phyloP scores from a whole-genome alignment of 1,284 basidiomycete genomes.

The Pseudozyma pruni region DNA sequence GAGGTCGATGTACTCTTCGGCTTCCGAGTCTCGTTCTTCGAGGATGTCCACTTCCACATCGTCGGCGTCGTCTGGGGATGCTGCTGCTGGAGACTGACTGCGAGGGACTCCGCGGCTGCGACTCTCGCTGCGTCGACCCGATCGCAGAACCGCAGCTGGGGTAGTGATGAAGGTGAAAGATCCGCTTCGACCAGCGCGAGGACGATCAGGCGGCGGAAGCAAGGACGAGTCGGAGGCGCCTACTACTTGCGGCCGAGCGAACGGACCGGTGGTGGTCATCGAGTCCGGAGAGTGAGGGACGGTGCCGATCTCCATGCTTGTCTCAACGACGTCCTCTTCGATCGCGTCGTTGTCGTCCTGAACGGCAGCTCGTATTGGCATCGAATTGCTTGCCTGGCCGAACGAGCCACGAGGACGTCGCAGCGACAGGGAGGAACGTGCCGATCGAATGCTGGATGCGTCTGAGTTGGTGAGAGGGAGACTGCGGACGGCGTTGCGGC shows the following conservation, averaged over 20 bases:
- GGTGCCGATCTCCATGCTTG: slow-evolving; percentile 25
- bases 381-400: neutral
- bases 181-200: slow-evolving; percentile 18
- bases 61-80: neutral
- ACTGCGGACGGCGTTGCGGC: slow-evolving; percentile 41
- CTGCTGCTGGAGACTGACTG: slow-evolving; percentile 3
- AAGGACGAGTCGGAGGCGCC: neutral
- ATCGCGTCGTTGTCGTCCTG: slow-evolving; percentile 10
- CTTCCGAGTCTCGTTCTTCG: slow-evolving; percentile 20
- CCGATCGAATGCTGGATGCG: slow-evolving; percentile 27
- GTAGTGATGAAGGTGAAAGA: slow-evolving; percentile 44
- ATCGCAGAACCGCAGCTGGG: slow-evolving; percentile 36
- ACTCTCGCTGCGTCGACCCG: slow-evolving; percentile 24
- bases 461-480: slow-evolving; percentile 23
- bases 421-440: slow-evolving; percentile 19
- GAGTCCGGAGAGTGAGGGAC: slow-evolving; percentile 4
- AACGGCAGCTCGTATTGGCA: neutral
- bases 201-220: slow-evolving; percentile 12
- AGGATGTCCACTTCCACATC: neutral
- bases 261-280: neutral
- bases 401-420: slow-evolving; percentile 5
- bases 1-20: slow-evolving; percentile 36
- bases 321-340: slow-evolving; percentile 29
- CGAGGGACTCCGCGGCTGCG: slow-evolving; percentile 13
- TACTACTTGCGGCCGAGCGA: neutral